Conservation (phyloP, 2,329 filamentous ascomycete genomes). For the Talaromyces verruculosus region DNA sequence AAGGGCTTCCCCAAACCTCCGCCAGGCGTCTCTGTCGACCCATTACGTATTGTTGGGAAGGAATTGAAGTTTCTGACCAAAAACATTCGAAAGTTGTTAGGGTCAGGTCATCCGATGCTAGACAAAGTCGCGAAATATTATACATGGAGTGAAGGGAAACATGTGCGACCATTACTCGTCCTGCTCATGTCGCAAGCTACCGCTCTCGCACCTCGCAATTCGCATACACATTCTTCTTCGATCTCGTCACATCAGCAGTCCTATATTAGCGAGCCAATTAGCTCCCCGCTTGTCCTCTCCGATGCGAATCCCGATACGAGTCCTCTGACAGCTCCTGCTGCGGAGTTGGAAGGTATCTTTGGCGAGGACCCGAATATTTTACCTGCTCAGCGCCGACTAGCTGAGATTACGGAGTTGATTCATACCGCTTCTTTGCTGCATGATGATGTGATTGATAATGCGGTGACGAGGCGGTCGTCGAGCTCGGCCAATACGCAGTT, state of each 20-base stretch:
- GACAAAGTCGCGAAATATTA: conserved; percentile 98
- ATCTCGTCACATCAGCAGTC: conserved; percentile 9
- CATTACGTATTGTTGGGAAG: conserved; percentile 84
- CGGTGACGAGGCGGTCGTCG: conserved; percentile 75
- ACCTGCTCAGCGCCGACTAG: conserved; percentile 86
- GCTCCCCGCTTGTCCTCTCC: conserved; percentile 62
- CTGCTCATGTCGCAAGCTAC: conserved; percentile 95
- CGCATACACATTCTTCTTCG: conserved; percentile 37
- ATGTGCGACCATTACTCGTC: conserved; percentile 90
- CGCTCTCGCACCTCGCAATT: conserved; percentile 68
- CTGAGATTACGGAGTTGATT: conserved; percentile 96
- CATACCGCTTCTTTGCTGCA: conserved; percentile 95
- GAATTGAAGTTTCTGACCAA: conserved; percentile 95
- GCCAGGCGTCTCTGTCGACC: conserved; percentile 72
- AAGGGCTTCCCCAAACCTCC: conserved; percentile 44
- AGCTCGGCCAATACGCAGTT: conserved; percentile 92
- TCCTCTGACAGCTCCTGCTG: conserved; percentile 53
- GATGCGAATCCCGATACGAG: conserved; percentile 75
- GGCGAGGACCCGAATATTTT: conserved; percentile 64
- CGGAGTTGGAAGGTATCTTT: conserved; percentile 39
- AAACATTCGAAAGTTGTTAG: conserved; percentile 88
- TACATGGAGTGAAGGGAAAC: conserved; percentile 93
- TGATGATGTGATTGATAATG: conserved; percentile 97
- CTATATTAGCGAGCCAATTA: conserved; percentile 61
- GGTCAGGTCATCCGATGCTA: conserved; percentile 89